phyloP scores from a whole-genome alignment of 768 basidiomycete genomes.

The Boletus insuetus region DNA sequence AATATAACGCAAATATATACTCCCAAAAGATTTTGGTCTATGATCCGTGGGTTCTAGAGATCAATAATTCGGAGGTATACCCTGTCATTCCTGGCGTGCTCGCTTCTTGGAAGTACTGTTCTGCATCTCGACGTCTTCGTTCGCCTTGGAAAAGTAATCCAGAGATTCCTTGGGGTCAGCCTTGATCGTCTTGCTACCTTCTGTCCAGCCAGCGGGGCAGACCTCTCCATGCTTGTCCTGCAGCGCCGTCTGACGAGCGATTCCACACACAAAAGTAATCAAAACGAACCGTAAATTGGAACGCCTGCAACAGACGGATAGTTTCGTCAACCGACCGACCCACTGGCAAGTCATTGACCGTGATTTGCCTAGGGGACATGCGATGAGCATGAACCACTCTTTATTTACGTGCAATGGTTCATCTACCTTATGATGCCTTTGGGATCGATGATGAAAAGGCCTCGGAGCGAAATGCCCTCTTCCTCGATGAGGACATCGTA shows the following conservation, averaged over 20 bases:
- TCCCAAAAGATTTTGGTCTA: background rate
- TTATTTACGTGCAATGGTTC: too few relatives aligned
- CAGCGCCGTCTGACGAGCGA: background rate
- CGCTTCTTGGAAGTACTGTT: conserved; percentile 56
- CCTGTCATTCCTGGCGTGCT: conserved; percentile 45
- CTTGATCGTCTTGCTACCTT: conserved; percentile 81
- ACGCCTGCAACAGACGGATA: conserved; percentile 85
- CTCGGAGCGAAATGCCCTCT: conserved; percentile 84
- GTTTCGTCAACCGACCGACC: conserved; percentile 97
- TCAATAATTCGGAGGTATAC: background rate
- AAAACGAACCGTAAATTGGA: conserved; percentile 77
- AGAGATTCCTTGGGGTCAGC: conserved; percentile 68
- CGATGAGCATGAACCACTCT: background rate
- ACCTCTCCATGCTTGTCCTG: conserved; percentile 88
- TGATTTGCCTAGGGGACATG: conserved; percentile 59
- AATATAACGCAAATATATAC: background rate
- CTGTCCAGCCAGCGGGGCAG: conserved; percentile 88
- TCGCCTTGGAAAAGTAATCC: conserved; percentile 60
- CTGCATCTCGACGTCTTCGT: conserved; percentile 28
- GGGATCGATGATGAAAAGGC: conserved; percentile 84
- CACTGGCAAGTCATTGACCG: conserved; percentile 89
- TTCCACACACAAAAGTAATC: background rate
- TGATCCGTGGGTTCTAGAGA: background rate
- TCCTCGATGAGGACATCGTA: conserved; percentile 90
- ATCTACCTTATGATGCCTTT: conserved; percentile 65